A percentile compares a stretch with the other conserved stretches of the same genome.
Evolutionary conservation across 2,329 filamentous ascomycete species (phyloP).

Genomic region (Paraphoma sp.): DNA sequence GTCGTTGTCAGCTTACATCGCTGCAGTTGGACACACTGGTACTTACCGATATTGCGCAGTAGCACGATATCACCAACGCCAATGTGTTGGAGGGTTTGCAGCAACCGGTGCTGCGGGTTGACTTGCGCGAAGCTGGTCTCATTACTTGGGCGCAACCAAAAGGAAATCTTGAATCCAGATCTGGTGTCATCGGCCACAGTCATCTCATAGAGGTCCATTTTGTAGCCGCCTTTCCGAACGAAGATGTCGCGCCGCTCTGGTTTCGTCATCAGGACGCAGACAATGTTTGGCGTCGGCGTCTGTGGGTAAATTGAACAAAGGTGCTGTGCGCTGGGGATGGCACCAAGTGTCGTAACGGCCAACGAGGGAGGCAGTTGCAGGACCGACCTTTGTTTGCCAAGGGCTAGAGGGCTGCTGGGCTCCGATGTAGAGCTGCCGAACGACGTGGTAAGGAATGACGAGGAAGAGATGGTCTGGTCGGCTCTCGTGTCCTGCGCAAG

Average conservation of each 20-base stretch:
- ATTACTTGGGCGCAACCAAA: constrained; percentile 70
- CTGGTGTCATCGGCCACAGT: constrained; percentile 82
- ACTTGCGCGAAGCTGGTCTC: constrained; percentile 17
- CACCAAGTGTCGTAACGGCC: constrained; percentile 68
- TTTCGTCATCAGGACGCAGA: constrained; percentile 80
- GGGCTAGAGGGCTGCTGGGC: constrained; percentile 29
- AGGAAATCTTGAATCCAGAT: constrained; percentile 80
- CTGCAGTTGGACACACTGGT: neutral
- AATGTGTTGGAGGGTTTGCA: constrained; percentile 55
- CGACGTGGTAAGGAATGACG: constrained; percentile 45
- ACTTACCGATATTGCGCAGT: constrained; percentile 71
- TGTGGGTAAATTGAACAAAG: constrained; percentile 74
- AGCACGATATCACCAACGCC: constrained; percentile 79
- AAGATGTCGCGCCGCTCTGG: constrained; percentile 71
- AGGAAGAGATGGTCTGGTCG: constrained; percentile 41
- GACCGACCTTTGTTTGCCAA: constrained; percentile 6
- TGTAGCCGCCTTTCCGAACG: constrained; percentile 68
- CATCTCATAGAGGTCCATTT: constrained; percentile 48
- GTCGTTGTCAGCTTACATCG: neutral
- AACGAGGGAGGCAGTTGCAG: constrained; percentile 27
- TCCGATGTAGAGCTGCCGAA: constrained; percentile 43
- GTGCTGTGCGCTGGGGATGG: constrained; percentile 72
- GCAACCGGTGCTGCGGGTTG: constrained; percentile 43
- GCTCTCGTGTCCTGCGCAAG: constrained; percentile 17
- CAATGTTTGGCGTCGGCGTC: constrained; percentile 80